A percentile compares a stretch with the other conserved stretches of the same genome.
These are phyloP conservation scores for Penicillium waksmanii DNA, from an alignment of 495 filamentous ascomycete species.

Conservation along the genomic window DNA sequence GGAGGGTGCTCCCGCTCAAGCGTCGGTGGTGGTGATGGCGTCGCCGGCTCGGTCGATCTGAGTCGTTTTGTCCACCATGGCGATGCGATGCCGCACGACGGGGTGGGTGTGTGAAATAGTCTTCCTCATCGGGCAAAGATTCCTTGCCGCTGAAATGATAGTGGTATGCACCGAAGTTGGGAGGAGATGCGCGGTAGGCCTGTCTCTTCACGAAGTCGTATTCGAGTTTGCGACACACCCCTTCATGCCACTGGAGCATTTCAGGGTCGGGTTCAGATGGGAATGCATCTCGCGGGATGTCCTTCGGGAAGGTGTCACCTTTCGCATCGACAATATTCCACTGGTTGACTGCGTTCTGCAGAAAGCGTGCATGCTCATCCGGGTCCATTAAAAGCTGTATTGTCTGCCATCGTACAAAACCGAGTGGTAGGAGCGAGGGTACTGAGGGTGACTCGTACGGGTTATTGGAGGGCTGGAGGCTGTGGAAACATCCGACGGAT, in stretches of 20 bases:
- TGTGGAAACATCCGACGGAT: constrained; percentile 85
- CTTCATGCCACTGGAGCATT: constrained; percentile 83
- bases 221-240: constrained; percentile 54
- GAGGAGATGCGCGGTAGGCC: constrained; percentile 34
- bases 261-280: constrained; percentile 74
- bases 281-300: constrained; percentile 76
- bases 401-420: constrained; percentile 92
- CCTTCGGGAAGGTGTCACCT: constrained; percentile 75
- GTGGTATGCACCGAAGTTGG: constrained; percentile 39
- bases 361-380: constrained; percentile 80
- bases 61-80: constrained; percentile 25
- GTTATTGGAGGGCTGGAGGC: constrained; percentile 68
- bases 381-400: constrained; percentile 89
- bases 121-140: constrained; percentile 32
- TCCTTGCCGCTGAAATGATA: constrained; percentile 40
- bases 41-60: constrained; percentile 22
- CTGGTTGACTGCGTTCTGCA: constrained; percentile 77
- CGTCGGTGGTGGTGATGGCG: constrained; percentile 27
- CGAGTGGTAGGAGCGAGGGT: constrained; percentile 78
- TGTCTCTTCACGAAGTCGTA: constrained; percentile 46
- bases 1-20: constrained; percentile 34
- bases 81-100: constrained; percentile 25
- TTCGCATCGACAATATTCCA: constrained; percentile 77
- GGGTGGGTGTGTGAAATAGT: constrained; percentile 26
- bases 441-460: constrained; percentile 75